phyloP scores from a whole-genome alignment of 140 eudicot genomes.

The Erigeron philadelphicus region DNA sequence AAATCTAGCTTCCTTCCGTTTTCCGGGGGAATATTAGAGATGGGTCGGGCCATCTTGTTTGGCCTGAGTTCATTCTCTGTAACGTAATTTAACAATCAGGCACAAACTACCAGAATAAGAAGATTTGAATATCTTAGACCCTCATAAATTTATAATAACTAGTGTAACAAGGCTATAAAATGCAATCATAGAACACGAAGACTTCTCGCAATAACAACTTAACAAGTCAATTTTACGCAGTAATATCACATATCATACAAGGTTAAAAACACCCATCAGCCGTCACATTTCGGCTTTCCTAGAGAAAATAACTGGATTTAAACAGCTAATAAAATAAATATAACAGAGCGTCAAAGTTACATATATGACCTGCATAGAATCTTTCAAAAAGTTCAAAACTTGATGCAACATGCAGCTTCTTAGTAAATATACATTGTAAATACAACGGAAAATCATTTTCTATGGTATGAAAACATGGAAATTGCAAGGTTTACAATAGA shows the following conservation, averaged over 20 bases:
- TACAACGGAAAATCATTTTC: slow-evolving; percentile 7
- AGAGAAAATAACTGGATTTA: slow-evolving; percentile 6
- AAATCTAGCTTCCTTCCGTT: slow-evolving; percentile 59
- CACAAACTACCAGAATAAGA: slow-evolving; percentile 20
- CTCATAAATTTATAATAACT: not conserved
- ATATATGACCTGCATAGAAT: slow-evolving; percentile 1
- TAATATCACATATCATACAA: slow-evolving; percentile 18
- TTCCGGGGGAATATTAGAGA: slow-evolving; percentile 43
- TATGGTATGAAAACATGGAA: not conserved
- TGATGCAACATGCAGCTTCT: slow-evolving; percentile 4
- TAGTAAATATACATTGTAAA: not conserved
- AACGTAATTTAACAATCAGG: slow-evolving; percentile 38
- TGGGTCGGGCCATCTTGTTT: slow-evolving; percentile 50
- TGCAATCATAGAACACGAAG: not conserved
- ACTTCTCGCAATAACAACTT: slow-evolving; percentile 1
- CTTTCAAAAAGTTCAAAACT: slow-evolving; percentile 17
- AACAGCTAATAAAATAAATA: slow-evolving; percentile 18
- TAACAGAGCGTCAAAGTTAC: slow-evolving; percentile 15
- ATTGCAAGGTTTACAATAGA: not conserved
- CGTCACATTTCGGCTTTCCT: slow-evolving; percentile 17
- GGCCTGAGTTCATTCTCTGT: slow-evolving; percentile 61
- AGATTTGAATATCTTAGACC: slow-evolving; percentile 8
- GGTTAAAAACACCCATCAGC: slow-evolving; percentile 3
- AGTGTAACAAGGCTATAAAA: not conserved
- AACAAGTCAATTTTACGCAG: not conserved